Conservation (phyloP, 345 rosid genomes). For the Salix exigua region DNA sequence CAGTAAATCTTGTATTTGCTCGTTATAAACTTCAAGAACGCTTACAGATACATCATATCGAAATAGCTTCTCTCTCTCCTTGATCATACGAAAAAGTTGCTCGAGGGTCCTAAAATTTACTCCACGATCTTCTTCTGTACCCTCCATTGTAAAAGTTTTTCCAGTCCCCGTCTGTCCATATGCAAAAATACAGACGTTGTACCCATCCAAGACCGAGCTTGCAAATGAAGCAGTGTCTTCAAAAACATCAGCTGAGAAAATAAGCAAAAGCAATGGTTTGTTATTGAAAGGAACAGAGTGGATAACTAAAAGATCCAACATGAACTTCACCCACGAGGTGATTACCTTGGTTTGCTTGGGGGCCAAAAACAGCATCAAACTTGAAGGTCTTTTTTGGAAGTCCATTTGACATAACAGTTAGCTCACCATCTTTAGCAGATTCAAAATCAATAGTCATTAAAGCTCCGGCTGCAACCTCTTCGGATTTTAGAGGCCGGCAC, state of each 20-base stretch:
- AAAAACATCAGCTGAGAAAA: constrained; percentile 67
- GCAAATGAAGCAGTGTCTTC: constrained; percentile 88
- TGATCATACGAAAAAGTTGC: constrained; percentile 61
- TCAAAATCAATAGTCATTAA: constrained; percentile 65
- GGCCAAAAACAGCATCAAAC: constrained; percentile 89
- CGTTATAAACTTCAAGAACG: constrained; percentile 95
- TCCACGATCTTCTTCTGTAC: constrained; percentile 81
- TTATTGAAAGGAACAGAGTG: constrained; percentile 2
- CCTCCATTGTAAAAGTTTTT: constrained; percentile 94
- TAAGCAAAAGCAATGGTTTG: constrained; percentile 8
- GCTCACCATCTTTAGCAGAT: constrained; percentile 82
- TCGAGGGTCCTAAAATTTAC: constrained; percentile 89
- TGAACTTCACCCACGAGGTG: not conserved
- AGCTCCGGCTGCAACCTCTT: constrained; percentile 62
- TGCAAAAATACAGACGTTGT: constrained; percentile 90
- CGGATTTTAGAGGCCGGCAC: constrained; percentile 75
- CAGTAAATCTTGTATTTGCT: constrained; percentile 85
- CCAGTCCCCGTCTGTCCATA: constrained; percentile 98
- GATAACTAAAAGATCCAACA: not conserved
- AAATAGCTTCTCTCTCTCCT: constrained; percentile 54
- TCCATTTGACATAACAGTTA: constrained; percentile 73
- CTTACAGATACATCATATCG: constrained; percentile 83
- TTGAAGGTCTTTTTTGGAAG: constrained; percentile 67
- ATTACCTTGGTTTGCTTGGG: constrained; percentile 85
- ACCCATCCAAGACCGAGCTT: constrained; percentile 89